Evolutionary conservation across 225 moss, liverwort and hornwort species (phyloP), one percentile per base, ranked within the genome.

Genomic region (Ulota crispa): DNA sequence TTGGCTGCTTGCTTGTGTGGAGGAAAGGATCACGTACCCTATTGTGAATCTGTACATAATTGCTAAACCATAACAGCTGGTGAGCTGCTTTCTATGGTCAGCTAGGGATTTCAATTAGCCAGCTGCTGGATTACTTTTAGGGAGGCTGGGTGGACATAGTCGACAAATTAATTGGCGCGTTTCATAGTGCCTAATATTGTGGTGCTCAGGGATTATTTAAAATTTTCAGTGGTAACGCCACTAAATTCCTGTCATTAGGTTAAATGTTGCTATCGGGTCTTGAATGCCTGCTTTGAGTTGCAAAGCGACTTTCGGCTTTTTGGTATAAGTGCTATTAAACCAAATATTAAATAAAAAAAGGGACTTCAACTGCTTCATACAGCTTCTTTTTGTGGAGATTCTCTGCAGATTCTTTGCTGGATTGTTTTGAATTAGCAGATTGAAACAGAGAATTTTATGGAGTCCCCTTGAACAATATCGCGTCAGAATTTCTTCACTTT

Each of bases 21-120:
- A 71, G 60, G 69, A 55, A 54, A n/a, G 55, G 15, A 66, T 55
- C 36, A 21, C 21, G n/a, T n/a, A n/a, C 8, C 50, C 65, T 64
- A 43, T 16, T 28, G 70, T 79, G 64, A 61, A 31, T 55, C 74
- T 86, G 86, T 83, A 76, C 67, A 80, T 66, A 86, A 80, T 80
- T 83, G 80, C 70, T 32, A 41, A 66, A 66, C 80, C 61, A 26
- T 41, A 55, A 55, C 24, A 78, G 53, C 60, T 77, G 70, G 55
- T 19, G 62, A 24, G 27, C 27, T 30, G 59, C 64, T 62, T 28
- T 66, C 64, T 62, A 16, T 68, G 42, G 18, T 16, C 50, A 45
- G 36, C 73, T 39, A 52, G 15, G 26, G 36, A 52, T 21, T 64
- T 75, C n/a, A 59, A 56, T 18, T 28, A 16, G 59, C 59, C 59